phyloP scores from a whole-genome alignment of 1,139 yeast species.

The Nadsonia commutata region DNA sequence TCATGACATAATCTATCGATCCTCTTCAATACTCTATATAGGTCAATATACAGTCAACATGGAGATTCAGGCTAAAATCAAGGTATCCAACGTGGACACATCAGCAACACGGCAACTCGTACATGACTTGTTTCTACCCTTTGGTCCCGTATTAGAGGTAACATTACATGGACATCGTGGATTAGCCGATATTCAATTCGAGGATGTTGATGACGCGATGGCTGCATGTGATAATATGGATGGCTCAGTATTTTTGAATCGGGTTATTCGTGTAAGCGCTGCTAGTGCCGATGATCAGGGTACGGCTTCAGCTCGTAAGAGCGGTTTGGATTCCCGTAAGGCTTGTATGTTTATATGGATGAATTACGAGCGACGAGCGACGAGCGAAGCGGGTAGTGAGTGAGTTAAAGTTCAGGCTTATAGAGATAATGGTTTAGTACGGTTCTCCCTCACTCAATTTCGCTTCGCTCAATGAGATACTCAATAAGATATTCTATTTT shows the following conservation, averaged over 20 bases:
- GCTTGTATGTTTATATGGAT: background rate
- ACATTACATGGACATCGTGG: slow-evolving; percentile 11
- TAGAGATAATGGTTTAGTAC: too few relatives aligned
- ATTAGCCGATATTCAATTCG: slow-evolving; percentile 20
- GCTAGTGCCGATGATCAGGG: slow-evolving; percentile 9
- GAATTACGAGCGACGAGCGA: too few relatives aligned
- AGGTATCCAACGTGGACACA: slow-evolving; percentile 11
- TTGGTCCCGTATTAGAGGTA: slow-evolving; percentile 24
- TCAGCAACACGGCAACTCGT: slow-evolving; percentile 13
- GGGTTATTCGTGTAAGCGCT: slow-evolving; percentile 16
- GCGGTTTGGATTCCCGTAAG: background rate
- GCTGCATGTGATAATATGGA: slow-evolving; percentile 26
- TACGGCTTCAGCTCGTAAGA: background rate
- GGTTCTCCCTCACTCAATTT: too few relatives aligned
- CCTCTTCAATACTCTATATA: too few relatives aligned
- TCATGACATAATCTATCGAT: too few relatives aligned
- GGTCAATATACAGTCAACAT: too few relatives aligned
- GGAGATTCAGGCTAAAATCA: slow-evolving; percentile 1
- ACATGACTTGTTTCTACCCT: slow-evolving; percentile 19
- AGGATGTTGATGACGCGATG: slow-evolving; percentile 19
- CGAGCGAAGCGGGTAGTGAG: too few relatives aligned
- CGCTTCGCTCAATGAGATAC: too few relatives aligned
- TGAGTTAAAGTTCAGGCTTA: too few relatives aligned
- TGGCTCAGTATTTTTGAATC: slow-evolving; percentile 18
- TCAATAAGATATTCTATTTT: too few relatives aligned